These are phyloP conservation scores for Cercospora berteroae DNA, from an alignment of 2,329 filamentous ascomycete genomes.

Conservation along the genomic window DNA sequence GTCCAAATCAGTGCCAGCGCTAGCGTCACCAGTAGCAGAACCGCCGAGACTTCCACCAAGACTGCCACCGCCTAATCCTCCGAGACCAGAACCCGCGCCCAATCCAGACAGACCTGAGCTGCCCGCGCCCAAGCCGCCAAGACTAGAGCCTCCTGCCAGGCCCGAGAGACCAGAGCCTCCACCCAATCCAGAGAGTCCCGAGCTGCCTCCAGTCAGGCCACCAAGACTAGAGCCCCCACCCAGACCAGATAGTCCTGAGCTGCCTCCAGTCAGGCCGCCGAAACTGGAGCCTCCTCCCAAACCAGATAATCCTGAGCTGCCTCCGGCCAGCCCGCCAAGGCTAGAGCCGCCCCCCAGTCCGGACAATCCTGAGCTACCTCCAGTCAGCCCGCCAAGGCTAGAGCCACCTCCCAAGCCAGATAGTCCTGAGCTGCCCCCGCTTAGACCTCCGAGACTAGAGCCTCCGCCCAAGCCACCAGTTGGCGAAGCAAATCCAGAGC, in stretches of 20 bases:
- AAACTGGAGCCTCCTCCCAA: conserved; percentile 7
- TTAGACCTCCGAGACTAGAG: conserved; percentile 5
- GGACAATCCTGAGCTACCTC: background rate
- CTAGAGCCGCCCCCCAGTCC: conserved; percentile 9
- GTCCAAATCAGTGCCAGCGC: background rate
- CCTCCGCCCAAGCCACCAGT: conserved; percentile 11
- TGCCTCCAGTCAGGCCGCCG: background rate
- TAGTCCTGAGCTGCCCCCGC: background rate
- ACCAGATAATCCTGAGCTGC: background rate
- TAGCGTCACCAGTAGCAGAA: background rate
- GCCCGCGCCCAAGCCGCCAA: background rate
- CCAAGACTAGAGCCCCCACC: conserved; percentile 5
- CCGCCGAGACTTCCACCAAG: background rate
- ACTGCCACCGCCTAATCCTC: background rate
- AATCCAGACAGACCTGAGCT: conserved; percentile 6
- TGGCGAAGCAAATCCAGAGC: conserved; percentile 2
- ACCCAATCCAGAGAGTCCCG: background rate
- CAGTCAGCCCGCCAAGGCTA: background rate
- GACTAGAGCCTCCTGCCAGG: conserved; percentile 10
- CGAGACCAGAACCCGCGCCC: conserved; percentile 5
- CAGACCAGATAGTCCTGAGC: background rate
- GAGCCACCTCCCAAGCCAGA: background rate
- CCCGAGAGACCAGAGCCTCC: conserved; percentile 5
- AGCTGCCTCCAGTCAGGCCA: background rate
- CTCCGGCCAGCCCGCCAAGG: background rate